A percentile compares a stretch with the other conserved stretches of the same genome.
phyloP scores from a whole-genome alignment of 1,284 basidiomycete genomes.

The Coniferiporia weirii region DNA sequence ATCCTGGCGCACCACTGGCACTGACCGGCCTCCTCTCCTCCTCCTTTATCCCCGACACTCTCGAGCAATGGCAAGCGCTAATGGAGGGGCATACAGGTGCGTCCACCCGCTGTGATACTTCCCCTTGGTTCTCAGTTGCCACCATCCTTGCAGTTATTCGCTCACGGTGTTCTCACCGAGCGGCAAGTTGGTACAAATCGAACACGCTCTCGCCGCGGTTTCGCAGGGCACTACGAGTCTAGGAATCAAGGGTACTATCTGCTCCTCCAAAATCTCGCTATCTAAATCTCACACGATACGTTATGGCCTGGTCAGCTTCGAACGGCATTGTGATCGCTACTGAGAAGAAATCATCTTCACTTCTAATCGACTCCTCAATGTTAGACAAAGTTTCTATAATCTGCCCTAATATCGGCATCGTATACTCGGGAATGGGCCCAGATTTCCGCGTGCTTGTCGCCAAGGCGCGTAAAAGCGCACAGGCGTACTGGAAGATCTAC shows the following conservation, averaged over 20 bases:
- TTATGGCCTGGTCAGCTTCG: constrained; percentile 67
- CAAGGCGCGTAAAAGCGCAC: constrained; percentile 94
- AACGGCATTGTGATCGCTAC: constrained; percentile 99
- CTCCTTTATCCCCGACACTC: constrained; percentile 36
- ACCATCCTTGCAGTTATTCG: constrained; percentile 70
- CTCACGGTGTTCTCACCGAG: constrained; percentile 98
- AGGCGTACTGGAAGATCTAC: constrained; percentile 99
- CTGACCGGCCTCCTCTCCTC: constrained; percentile 7
- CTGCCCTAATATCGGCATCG: constrained; percentile 98
- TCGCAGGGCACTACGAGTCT: constrained; percentile 95
- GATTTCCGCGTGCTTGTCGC: constrained; percentile 94
- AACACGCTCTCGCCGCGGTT: constrained; percentile 97
- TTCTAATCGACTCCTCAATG: constrained; percentile 96
- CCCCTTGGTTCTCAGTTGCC: constrained; percentile 6
- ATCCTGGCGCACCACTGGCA: too few species aligned
- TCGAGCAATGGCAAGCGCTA: constrained; percentile 47
- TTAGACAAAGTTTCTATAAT: constrained; percentile 95
- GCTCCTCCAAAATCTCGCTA: constrained; percentile 4
- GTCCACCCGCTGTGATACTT: constrained; percentile 18
- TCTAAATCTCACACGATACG: constrained; percentile 20
- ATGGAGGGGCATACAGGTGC: constrained; percentile 81
- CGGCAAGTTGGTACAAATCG: constrained; percentile 98
- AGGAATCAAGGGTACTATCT: constrained; percentile 87
- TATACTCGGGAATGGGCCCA: constrained; percentile 99
- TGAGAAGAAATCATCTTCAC: constrained; percentile 97